Percentiles rank a stretch among this genome's conserved stretches.
Conservation (phyloP, 208 protist genomes). For the Acanthamoeba healyi region DNA sequence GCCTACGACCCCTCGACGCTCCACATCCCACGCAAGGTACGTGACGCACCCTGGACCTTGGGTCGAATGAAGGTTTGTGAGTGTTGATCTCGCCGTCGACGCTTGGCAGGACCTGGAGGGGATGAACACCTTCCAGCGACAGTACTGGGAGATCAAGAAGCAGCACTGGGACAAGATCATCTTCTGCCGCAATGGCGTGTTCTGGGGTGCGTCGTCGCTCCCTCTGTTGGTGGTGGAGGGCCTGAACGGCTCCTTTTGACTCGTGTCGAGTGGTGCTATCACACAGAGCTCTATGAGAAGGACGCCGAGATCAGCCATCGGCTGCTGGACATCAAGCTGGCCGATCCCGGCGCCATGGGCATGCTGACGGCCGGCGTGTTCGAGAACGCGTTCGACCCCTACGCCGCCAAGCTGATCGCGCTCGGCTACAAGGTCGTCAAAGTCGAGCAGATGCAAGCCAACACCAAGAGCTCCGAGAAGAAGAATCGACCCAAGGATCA, state of each 20-base stretch:
- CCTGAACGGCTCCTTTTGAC: not conserved
- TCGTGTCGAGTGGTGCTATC: not conserved
- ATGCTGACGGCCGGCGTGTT: slow-evolving; percentile 87
- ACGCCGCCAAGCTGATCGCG: slow-evolving; percentile 82
- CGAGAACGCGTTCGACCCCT: slow-evolving; percentile 76
- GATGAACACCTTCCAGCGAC: slow-evolving; percentile 81
- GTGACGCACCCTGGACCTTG: not conserved
- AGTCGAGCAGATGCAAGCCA: slow-evolving; percentile 34
- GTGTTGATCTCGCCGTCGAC: not conserved
- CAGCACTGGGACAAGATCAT: slow-evolving; percentile 84
- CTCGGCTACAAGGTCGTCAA: slow-evolving; percentile 71
- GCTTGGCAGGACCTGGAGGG: not conserved
- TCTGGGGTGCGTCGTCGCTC: slow-evolving; percentile 76
- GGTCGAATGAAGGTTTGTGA: too few species aligned
- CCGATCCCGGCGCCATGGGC: slow-evolving; percentile 81
- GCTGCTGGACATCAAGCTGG: slow-evolving; percentile 82
- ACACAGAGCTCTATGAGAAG: slow-evolving; percentile 84
- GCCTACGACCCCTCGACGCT: slow-evolving; percentile 85
- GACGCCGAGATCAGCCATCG: slow-evolving; percentile 84
- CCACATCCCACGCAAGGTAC: slow-evolving; percentile 72
- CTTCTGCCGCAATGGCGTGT: slow-evolving; percentile 88
- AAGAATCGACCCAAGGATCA: slow-evolving; percentile 4
- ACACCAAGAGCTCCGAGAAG: slow-evolving; percentile 30
- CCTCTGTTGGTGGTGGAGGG: not conserved
- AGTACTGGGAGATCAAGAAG: slow-evolving; percentile 87